phyloP scores from a whole-genome alignment of 441 rosid species.

The Sinapis alba region DNA sequence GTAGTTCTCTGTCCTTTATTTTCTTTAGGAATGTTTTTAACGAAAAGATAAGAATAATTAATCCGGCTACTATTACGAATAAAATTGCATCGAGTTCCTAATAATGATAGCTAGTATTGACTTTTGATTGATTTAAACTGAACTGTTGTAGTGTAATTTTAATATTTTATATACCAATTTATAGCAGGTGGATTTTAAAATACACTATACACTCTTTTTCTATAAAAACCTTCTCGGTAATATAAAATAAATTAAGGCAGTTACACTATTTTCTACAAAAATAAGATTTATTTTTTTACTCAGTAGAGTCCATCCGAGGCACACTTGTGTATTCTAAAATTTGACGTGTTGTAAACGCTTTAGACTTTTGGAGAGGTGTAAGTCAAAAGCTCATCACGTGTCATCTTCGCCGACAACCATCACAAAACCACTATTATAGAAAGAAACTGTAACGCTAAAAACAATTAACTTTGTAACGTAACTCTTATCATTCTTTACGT shows the following conservation, averaged over 20 bases:
- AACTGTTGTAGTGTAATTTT: background rate
- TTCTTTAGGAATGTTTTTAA: background rate
- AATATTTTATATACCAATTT: background rate
- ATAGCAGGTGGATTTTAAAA: background rate
- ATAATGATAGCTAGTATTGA: background rate
- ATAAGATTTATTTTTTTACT: background rate
- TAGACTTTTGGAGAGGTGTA: background rate
- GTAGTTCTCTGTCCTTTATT: background rate
- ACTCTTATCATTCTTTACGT: background rate
- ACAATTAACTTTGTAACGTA: background rate
- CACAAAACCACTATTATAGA: background rate
- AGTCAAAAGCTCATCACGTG: background rate
- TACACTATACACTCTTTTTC: background rate
- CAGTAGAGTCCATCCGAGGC: background rate
- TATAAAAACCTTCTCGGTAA: background rate
- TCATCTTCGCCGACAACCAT: conserved; percentile 16
- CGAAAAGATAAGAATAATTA: background rate
- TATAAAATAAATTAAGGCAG: background rate
- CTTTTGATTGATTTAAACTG: background rate
- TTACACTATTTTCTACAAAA: background rate
- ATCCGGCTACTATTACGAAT: background rate
- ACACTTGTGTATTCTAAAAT: background rate
- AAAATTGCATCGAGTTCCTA: background rate
- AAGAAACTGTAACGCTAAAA: conserved; percentile 6
- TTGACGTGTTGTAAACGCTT: conserved; percentile 25